Evolutionary conservation across 1,139 yeast genomes (phyloP).

Genomic region (Magnusiomyces ingens): DNA sequence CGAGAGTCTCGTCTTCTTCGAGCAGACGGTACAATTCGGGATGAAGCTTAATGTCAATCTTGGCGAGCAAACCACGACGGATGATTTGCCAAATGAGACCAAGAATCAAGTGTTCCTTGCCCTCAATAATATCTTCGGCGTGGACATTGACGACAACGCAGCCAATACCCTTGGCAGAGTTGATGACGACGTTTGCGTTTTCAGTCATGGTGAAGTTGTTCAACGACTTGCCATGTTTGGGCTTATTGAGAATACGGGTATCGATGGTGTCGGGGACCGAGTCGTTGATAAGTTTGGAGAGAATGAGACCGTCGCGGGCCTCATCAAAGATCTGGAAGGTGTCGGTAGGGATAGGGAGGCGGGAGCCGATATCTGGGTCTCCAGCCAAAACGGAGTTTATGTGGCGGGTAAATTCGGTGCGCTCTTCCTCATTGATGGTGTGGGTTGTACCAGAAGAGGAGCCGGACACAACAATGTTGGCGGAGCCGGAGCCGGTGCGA

Average conservation of each 20-base stretch:
- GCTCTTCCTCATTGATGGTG: conserved; percentile 94
- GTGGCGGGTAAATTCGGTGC: conserved; percentile 92
- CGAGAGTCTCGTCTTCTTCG: conserved; percentile 95
- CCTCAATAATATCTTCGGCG: conserved; percentile 94
- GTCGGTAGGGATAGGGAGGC: conserved; percentile 90
- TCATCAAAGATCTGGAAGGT: conserved; percentile 95
- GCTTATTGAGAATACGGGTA: conserved; percentile 89
- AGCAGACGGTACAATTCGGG: conserved; percentile 93
- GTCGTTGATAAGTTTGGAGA: conserved; percentile 90
- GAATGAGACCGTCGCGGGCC: conserved; percentile 89
- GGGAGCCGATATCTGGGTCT: conserved; percentile 76
- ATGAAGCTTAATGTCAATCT: conserved; percentile 91
- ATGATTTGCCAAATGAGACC: conserved; percentile 98
- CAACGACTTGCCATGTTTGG: conserved; percentile 72
- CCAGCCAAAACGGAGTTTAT: conserved; percentile 87
- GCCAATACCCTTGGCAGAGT: conserved; percentile 97
- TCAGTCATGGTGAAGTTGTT: conserved; percentile 95
- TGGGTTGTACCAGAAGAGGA: conserved; percentile 91
- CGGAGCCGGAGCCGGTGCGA: conserved; percentile 11
- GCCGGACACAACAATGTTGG: conserved; percentile 68
- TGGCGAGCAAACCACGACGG: conserved; percentile 87
- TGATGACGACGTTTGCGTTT: conserved; percentile 94
- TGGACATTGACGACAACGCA: conserved; percentile 97
- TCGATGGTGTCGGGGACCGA: conserved; percentile 98
- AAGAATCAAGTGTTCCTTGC: conserved; percentile 88